These are phyloP conservation scores for Nothophoma quercina DNA, from an alignment of 2,329 filamentous ascomycete genomes.

Conservation along the genomic window DNA sequence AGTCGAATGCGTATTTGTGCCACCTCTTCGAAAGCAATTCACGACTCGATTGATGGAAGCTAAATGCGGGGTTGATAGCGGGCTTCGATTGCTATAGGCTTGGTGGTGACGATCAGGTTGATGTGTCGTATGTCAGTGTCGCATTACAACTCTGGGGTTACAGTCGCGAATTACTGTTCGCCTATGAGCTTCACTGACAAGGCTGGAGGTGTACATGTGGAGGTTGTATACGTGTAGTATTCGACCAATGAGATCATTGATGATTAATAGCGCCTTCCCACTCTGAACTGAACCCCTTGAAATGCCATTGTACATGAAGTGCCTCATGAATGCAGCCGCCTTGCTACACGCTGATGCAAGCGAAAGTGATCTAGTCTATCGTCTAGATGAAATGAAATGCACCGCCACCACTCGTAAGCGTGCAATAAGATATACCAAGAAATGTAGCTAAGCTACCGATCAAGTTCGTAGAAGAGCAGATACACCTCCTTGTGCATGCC, in stretches of 20 bases:
- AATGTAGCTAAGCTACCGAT: constrained; percentile 46
- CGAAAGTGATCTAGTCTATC: constrained; percentile 10
- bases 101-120: neutral
- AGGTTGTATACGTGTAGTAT: constrained; percentile 21
- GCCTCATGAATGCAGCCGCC: neutral
- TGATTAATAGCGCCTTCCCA: constrained; percentile 26
- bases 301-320: no score
- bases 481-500: constrained; percentile 97
- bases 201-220: constrained; percentile 14
- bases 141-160: constrained; percentile 29
- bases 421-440: neutral
- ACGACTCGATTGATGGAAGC: neutral
- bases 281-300: no score
- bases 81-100: neutral
- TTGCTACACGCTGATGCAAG: neutral
- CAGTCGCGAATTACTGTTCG: neutral
- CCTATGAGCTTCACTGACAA: neutral
- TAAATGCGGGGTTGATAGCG: constrained; percentile 3
- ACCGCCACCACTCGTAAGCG: neutral
- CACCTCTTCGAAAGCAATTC: neutral
- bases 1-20: neutral
- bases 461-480: constrained; percentile 92
- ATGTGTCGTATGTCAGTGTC: constrained; percentile 18
- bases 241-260: constrained; percentile 28
- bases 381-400: neutral